Percentiles rank a stretch among this genome's conserved stretches.
Conservation (phyloP, 169 alveolate species). For the Theileria annulata region DNA sequence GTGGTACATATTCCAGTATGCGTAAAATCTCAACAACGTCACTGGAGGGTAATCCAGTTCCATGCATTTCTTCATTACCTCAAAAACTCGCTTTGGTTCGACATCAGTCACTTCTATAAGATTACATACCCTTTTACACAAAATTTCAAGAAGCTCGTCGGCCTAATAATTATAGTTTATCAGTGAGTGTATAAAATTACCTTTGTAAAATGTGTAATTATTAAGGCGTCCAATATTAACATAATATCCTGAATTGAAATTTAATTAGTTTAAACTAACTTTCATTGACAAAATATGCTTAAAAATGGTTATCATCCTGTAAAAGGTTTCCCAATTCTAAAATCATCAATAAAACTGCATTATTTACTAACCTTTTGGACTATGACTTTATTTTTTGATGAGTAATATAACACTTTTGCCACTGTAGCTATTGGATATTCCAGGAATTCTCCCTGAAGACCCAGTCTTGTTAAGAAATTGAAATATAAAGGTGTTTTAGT, state of each 20-base stretch:
- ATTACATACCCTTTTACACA: conserved; percentile 41
- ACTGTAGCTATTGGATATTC: conserved; percentile 22
- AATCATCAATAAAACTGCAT: conserved; percentile 2
- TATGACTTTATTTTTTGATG: conserved; percentile 5
- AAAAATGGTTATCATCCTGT: conserved; percentile 20
- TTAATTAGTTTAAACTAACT: conserved; percentile 1
- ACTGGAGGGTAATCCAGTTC: conserved; percentile 16
- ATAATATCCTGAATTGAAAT: background rate
- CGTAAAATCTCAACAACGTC: conserved; percentile 40
- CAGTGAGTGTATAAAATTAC: background rate
- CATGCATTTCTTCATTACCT: conserved; percentile 39
- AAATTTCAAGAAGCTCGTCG: conserved; percentile 26
- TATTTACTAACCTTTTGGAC: background rate
- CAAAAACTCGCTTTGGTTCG: conserved; percentile 2
- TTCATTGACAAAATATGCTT: conserved; percentile 42
- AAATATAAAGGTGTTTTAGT: background rate
- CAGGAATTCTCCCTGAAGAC: conserved; percentile 19
- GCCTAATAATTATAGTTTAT: background rate
- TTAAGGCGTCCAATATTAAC: background rate
- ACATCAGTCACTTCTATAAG: conserved; percentile 39
- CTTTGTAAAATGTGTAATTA: conserved; percentile 1
- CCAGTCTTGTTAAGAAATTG: conserved; percentile 2
- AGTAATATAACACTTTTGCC: conserved; percentile 13
- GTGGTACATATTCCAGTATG: conserved; percentile 28
- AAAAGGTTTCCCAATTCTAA: conserved; percentile 36